Evolutionary conservation across 805 yeast genomes (phyloP), one percentile per base, ranked within the genome.

Genomic region (Crinitomyces ghanaensis): DNA sequence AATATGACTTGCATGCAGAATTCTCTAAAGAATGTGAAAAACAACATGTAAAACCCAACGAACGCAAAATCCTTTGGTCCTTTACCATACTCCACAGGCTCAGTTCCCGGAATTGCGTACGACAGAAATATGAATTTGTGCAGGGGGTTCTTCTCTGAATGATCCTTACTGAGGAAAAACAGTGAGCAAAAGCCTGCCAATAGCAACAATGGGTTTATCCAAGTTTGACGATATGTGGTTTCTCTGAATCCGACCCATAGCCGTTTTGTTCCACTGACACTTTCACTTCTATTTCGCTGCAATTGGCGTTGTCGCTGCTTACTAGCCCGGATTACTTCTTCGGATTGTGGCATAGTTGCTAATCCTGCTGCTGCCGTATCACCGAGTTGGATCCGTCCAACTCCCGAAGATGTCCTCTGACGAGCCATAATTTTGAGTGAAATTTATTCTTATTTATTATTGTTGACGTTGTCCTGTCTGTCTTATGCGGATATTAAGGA

Each of bases 21-120:
- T 57, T 91, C 98, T 49, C 99, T 73, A 43, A 73, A 63, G 53
- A 88, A 91, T 0, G 95, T 80, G 69, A 91, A 86, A 47, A 85
- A 76, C 24, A 91, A 57, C 68, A 88, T 80, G 60, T 82, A 76
- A 54, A 72, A 84, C 13, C 66, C 65, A 11, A 88, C 82, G 61
- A 85, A 91, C 15, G 66, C 66, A 43, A 85, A 69, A 59, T 91
- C 99, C 48, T 75, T 73, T 29, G 53, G 62, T 36, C 99, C 99
- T 58, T 91, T 91, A 18, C 82, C 96, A 54, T 86, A 91, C 50
- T 60, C 31, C n/a, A 26, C 39, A n/a, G 60, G 54, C 15, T 49
- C 50, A 34, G 70, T 72, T 34, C 74, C 70, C 1, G 81, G 66
- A 18, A 70, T 74, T 15, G 64, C 71, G 51, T 84, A 80, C 0